Conservation (phyloP, 148 eudicot species). For the Linanthus parryae region DNA sequence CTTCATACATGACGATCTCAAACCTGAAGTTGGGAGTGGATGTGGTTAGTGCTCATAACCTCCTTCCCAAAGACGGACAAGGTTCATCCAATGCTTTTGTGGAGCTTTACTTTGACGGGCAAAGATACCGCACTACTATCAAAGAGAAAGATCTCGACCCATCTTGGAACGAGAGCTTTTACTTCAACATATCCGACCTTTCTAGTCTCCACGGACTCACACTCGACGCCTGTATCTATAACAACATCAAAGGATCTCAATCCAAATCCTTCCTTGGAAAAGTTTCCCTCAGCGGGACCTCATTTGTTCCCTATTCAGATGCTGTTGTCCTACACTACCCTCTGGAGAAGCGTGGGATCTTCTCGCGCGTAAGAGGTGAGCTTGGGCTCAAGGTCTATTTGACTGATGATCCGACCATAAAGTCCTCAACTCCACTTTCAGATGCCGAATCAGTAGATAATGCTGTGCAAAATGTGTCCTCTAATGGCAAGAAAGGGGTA, state of each 20-base stretch:
- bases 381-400: constrained; percentile 83
- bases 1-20: no score
- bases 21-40: constrained; percentile 83
- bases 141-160: constrained; percentile 92
- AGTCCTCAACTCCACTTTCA: constrained; percentile 50
- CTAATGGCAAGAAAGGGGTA: constrained; percentile 30
- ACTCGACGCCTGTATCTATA: constrained; percentile 72
- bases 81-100: constrained; percentile 85
- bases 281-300: constrained; percentile 70
- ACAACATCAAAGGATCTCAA: constrained; percentile 35
- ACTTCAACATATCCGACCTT: constrained; percentile 87
- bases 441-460: constrained; percentile 9
- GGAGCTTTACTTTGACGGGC: constrained; percentile 83
- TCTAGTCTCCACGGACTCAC: constrained; percentile 47
- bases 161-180: constrained; percentile 93
- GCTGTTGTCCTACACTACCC: constrained; percentile 88
- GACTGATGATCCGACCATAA: constrained; percentile 72
- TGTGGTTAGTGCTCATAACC: constrained; percentile 81
- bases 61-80: constrained; percentile 87
- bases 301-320: constrained; percentile 78
- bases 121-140: constrained; percentile 65
- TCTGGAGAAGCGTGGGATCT: constrained; percentile 77
- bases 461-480: constrained; percentile 7
- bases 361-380: constrained; percentile 84
- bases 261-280: constrained; percentile 76